phyloP scores from a whole-genome alignment of 768 basidiomycete species.

The Gymnopilus dilepis region DNA sequence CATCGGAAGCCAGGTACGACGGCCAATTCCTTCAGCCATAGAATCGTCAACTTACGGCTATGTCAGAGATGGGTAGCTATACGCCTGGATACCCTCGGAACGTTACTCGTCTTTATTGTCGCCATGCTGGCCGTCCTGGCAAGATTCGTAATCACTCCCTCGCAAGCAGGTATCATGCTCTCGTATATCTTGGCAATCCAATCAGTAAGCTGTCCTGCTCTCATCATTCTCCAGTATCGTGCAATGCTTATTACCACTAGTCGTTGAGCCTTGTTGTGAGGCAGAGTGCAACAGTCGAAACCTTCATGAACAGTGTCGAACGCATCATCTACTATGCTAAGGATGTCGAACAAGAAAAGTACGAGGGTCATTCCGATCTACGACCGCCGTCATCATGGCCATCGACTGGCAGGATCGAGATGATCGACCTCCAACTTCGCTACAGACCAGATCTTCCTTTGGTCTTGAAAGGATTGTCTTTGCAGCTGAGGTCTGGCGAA shows the following conservation, averaged over 20 bases:
- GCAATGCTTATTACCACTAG: slow-evolving; percentile 33
- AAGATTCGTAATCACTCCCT: slow-evolving; percentile 73
- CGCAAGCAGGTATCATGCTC: slow-evolving; percentile 75
- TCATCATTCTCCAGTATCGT: not conserved
- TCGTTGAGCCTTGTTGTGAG: slow-evolving; percentile 76
- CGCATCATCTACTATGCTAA: slow-evolving; percentile 82
- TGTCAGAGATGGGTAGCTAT: slow-evolving; percentile 79
- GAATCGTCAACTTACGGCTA: not conserved
- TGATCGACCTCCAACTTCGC: slow-evolving; percentile 74
- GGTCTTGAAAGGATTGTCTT: slow-evolving; percentile 78
- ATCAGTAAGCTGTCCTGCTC: slow-evolving; percentile 51
- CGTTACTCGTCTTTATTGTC: slow-evolving; percentile 71
- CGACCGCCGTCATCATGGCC: slow-evolving; percentile 77
- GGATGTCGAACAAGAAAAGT: slow-evolving; percentile 80
- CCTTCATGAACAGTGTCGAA: slow-evolving; percentile 89
- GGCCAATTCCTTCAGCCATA: not conserved
- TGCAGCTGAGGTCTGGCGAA: slow-evolving; percentile 75
- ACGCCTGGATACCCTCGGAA: slow-evolving; percentile 85
- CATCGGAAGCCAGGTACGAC: slow-evolving; percentile 70
- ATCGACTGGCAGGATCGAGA: slow-evolving; percentile 65
- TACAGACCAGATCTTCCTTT: slow-evolving; percentile 87
- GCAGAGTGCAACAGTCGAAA: slow-evolving; percentile 84
- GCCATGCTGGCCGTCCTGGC: slow-evolving; percentile 77
- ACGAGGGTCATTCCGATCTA: slow-evolving; percentile 61
- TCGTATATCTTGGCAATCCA: slow-evolving; percentile 83